phyloP scores from a whole-genome alignment of 108 stramenopile genomes.

The Pseudonitzschia pungens region DNA sequence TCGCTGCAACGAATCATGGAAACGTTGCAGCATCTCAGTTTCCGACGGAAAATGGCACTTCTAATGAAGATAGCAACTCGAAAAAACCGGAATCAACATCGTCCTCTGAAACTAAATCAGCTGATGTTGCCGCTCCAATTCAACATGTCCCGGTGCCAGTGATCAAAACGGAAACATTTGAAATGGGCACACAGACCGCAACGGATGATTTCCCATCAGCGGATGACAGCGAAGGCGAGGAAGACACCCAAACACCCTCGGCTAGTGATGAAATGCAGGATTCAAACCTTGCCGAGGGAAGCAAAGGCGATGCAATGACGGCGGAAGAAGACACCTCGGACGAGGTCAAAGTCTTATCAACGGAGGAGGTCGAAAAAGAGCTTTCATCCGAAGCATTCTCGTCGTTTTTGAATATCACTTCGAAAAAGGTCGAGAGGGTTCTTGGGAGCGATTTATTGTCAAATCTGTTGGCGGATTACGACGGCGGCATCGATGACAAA shows the following conservation, averaged over 20 bases:
- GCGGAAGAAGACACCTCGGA: slow-evolving; percentile 16
- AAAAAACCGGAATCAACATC: slow-evolving; percentile 2
- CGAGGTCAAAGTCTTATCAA: slow-evolving; percentile 42
- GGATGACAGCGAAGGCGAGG: slow-evolving; percentile 50
- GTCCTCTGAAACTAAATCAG: slow-evolving; percentile 3
- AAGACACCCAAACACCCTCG: slow-evolving; percentile 22
- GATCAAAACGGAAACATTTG: slow-evolving; percentile 63
- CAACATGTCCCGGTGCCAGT: slow-evolving; percentile 7
- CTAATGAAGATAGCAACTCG: background rate
- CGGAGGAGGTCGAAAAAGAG: slow-evolving; percentile 61
- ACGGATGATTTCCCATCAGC: slow-evolving; percentile 73
- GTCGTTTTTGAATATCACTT: slow-evolving; percentile 71
- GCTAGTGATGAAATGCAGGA: slow-evolving; percentile 23
- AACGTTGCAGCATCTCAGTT: slow-evolving; percentile 1
- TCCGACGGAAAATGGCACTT: slow-evolving; percentile 6
- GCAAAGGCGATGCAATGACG: slow-evolving; percentile 5
- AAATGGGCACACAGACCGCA: slow-evolving; percentile 76
- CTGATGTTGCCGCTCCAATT: slow-evolving; percentile 18
- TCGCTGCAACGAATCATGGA: slow-evolving; percentile 2
- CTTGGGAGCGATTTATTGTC: slow-evolving; percentile 58
- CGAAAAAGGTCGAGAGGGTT: slow-evolving; percentile 82
- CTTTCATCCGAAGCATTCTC: slow-evolving; percentile 61
- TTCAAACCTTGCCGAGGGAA: slow-evolving; percentile 9
- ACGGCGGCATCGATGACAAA: slow-evolving; percentile 45
- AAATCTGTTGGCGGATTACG: slow-evolving; percentile 71